These are phyloP conservation scores for Suillus luteus DNA, from an alignment of 768 basidiomycete genomes.

Conservation along the genomic window DNA sequence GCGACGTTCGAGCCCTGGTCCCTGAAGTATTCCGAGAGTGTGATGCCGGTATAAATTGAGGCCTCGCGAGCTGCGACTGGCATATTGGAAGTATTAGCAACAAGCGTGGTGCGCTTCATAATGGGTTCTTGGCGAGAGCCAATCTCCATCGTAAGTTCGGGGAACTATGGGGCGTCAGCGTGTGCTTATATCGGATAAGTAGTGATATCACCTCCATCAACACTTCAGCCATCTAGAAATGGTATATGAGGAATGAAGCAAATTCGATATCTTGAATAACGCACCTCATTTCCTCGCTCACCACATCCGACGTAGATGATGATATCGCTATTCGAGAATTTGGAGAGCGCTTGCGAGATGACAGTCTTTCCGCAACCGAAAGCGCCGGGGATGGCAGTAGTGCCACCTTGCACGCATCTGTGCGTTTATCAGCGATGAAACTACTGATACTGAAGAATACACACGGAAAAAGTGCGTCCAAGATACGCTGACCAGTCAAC, in stretches of 20 bases:
- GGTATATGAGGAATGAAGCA: constrained; percentile 21
- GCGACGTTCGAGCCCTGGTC: constrained; percentile 97
- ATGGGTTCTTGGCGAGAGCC: constrained; percentile 95
- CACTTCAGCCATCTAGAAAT: constrained; percentile 91
- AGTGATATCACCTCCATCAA: constrained; percentile 77
- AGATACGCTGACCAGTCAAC: constrained; percentile 93
- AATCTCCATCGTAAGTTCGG: constrained; percentile 89
- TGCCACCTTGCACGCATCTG: constrained; percentile 95
- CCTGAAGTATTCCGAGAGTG: constrained; percentile 98
- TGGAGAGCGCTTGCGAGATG: constrained; percentile 96
- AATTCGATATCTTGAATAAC: constrained; percentile 46
- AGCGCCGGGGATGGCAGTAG: constrained; percentile 97
- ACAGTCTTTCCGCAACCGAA: constrained; percentile 99
- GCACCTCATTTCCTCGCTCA: constrained; percentile 94
- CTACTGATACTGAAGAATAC: constrained; percentile 30
- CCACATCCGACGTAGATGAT: constrained; percentile 99
- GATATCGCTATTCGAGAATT: constrained; percentile 99
- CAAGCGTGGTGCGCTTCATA: constrained; percentile 99
- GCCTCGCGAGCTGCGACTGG: constrained; percentile 99
- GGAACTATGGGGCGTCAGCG: constrained; percentile 53
- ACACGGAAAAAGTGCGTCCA: constrained; percentile 95
- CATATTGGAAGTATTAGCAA: constrained; percentile 99
- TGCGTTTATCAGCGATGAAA: constrained; percentile 9
- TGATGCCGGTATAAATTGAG: constrained; percentile 99
- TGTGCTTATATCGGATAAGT: not conserved